phyloP scores from a whole-genome alignment of 2,329 filamentous ascomycete species.

The Clonostachys solani region DNA sequence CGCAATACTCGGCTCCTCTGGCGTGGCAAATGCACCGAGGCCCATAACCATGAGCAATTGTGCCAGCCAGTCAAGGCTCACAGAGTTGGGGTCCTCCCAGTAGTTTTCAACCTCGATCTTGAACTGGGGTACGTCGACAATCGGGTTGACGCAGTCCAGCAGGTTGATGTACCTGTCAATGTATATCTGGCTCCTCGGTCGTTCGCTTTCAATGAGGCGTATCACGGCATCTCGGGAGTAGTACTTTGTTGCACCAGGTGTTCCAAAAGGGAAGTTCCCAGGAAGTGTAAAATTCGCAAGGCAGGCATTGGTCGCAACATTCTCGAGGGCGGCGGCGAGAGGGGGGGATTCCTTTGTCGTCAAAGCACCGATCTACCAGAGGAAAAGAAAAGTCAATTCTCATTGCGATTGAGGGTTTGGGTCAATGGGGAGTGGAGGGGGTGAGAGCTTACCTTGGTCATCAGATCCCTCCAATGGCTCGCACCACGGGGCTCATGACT shows the following conservation, averaged over 20 bases:
- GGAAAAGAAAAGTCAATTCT: neutral
- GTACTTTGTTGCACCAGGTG: conserved; percentile 24
- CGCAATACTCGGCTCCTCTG: conserved; percentile 21
- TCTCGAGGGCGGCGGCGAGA: conserved; percentile 19
- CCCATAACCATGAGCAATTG: conserved; percentile 28
- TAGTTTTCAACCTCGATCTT: conserved; percentile 20
- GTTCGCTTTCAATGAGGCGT: conserved; percentile 19
- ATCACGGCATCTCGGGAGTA: conserved; percentile 20
- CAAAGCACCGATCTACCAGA: conserved; percentile 16
- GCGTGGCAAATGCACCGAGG: conserved; percentile 21
- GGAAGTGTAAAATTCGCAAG: conserved; percentile 26
- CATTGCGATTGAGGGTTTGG: neutral
- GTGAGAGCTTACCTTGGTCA: conserved; percentile 22
- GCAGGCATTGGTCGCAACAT: conserved; percentile 25
- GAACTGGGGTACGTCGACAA: conserved; percentile 23
- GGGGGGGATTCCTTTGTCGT: conserved; percentile 15
- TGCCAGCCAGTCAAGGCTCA: conserved; percentile 23
- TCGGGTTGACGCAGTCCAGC: conserved; percentile 25
- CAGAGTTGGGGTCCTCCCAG: conserved; percentile 19
- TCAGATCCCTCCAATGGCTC: conserved; percentile 28
- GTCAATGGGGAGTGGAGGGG: neutral
- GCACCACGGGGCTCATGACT: conserved; percentile 25
- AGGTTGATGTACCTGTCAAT: conserved; percentile 20
- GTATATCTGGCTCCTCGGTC: conserved; percentile 13
- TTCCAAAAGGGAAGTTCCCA: conserved; percentile 31